Evolutionary conservation across 2,329 filamentous ascomycete species (phyloP).

Genomic region (Sarocladium oryzae): DNA sequence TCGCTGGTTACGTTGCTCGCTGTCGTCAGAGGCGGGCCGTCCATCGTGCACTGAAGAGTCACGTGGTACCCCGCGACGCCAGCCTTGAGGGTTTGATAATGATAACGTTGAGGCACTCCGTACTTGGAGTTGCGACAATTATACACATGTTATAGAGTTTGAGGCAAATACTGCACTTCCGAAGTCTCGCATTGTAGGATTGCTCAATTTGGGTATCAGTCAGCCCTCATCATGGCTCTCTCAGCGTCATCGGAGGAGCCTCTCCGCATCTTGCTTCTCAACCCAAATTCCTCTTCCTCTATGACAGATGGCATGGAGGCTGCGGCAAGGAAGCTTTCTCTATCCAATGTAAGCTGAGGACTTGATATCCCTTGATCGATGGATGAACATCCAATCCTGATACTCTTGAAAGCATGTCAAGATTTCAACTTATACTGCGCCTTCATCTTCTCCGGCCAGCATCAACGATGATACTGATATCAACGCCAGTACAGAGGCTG

Average conservation of each 20-base stretch:
- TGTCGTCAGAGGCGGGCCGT: constrained; percentile 32
- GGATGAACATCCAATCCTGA: constrained; percentile 13
- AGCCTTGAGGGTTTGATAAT: neutral
- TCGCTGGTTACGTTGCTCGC: constrained; percentile 13
- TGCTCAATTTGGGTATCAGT: neutral
- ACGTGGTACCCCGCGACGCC: constrained; percentile 31
- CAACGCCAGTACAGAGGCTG: constrained; percentile 52
- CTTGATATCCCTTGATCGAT: no score
- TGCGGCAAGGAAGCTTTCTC: constrained; percentile 36
- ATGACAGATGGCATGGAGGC: constrained; percentile 64
- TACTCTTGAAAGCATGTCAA: constrained; percentile 33
- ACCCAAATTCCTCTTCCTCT: constrained; percentile 67
- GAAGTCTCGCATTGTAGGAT: no score
- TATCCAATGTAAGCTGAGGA: constrained; percentile 26
- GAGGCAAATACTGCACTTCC: no score
- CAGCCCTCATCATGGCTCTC: neutral
- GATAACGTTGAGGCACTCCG: no score
- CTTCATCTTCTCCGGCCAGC: constrained; percentile 56
- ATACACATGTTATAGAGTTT: no score
- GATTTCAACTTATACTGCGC: constrained; percentile 61
- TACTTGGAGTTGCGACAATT: no score
- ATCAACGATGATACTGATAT: constrained; percentile 75
- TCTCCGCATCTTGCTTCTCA: constrained; percentile 59
- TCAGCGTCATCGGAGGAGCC: constrained; percentile 8
- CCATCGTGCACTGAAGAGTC: constrained; percentile 18